phyloP scores from a whole-genome alignment of 257 asterid species.

The Ballota nigra region DNA sequence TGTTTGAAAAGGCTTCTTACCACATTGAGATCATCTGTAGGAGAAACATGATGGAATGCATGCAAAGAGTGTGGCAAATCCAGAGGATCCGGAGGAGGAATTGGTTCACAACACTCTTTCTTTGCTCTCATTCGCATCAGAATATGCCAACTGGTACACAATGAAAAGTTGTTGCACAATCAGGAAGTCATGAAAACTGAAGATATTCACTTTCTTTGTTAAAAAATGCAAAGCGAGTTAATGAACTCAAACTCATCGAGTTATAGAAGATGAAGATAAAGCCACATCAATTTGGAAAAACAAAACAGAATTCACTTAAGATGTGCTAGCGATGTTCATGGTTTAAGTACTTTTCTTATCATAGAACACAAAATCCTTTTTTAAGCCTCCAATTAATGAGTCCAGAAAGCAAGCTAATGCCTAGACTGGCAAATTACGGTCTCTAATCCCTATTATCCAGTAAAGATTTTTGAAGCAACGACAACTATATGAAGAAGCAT shows the following conservation, averaged over 20 bases:
- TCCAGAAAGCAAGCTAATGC: not conserved
- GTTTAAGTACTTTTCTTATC: too few relatives aligned
- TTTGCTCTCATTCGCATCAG: constrained; percentile 82
- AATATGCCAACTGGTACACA: constrained; percentile 77
- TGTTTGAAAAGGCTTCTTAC: constrained; percentile 33
- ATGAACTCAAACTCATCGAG: too few relatives aligned
- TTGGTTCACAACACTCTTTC: constrained; percentile 67
- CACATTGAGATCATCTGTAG: constrained; percentile 68
- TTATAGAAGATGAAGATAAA: too few relatives aligned
- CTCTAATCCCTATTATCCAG: not conserved
- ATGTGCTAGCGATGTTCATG: too few relatives aligned
- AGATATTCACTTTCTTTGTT: too few relatives aligned
- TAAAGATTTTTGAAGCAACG: not conserved
- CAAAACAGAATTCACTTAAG: too few relatives aligned
- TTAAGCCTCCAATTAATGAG: too few relatives aligned
- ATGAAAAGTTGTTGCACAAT: not conserved
- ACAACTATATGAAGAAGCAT: not conserved
- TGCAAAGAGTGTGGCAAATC: constrained; percentile 93
- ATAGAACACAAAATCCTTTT: too few relatives aligned
- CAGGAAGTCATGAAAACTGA: too few relatives aligned
- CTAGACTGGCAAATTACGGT: not conserved
- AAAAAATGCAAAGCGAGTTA: too few relatives aligned
- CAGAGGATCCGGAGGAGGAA: constrained; percentile 80
- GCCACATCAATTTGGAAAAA: too few relatives aligned
- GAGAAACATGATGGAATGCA: constrained; percentile 66